Conservation (phyloP, 192 early-diverging fungal species). For the Hyaloraphidium curvatum region DNA sequence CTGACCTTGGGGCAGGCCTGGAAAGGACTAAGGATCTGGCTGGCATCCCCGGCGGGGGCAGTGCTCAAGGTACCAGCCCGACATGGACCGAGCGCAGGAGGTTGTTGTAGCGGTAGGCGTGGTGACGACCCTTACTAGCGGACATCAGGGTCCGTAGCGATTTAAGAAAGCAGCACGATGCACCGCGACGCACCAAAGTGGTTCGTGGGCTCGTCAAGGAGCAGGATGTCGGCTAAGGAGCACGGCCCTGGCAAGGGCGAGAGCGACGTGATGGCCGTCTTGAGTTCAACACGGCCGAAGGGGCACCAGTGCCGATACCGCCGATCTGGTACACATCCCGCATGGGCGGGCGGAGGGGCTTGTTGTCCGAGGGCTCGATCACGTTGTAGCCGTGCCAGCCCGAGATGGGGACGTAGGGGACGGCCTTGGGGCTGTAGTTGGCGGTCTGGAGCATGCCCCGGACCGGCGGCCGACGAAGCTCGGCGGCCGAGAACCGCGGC, state of each 20-base stretch:
- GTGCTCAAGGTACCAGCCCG: too few relatives aligned
- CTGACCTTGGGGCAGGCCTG: too few relatives aligned
- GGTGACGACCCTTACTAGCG: too few relatives aligned
- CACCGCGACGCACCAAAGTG: constrained; percentile 53
- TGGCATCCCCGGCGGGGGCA: too few relatives aligned
- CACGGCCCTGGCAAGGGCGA: constrained; percentile 70
- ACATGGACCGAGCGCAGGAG: too few relatives aligned
- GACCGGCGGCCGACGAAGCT: too few relatives aligned
- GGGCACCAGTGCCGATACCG: constrained; percentile 91
- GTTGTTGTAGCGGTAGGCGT: too few relatives aligned
- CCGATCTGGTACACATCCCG: constrained; percentile 98
- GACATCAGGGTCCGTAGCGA: too few relatives aligned
- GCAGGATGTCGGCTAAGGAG: constrained; percentile 64
- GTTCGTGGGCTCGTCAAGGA: constrained; percentile 74
- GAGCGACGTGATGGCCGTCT: too few relatives aligned
- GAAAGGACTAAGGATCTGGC: too few relatives aligned
- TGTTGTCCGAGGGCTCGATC: constrained; percentile 79
- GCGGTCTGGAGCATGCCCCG: too few relatives aligned
- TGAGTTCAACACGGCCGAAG: constrained; percentile 94
- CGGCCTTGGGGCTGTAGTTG: constrained; percentile 78
- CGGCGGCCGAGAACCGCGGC: too few relatives aligned
- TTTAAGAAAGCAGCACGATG: constrained; percentile 15
- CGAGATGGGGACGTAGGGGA: constrained; percentile 94
- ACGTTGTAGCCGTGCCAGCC: constrained; percentile 98
- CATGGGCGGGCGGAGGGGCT: constrained; percentile 90